phyloP scores from a whole-genome alignment of 257 asterid species.

The Penstemon barbatus region DNA sequence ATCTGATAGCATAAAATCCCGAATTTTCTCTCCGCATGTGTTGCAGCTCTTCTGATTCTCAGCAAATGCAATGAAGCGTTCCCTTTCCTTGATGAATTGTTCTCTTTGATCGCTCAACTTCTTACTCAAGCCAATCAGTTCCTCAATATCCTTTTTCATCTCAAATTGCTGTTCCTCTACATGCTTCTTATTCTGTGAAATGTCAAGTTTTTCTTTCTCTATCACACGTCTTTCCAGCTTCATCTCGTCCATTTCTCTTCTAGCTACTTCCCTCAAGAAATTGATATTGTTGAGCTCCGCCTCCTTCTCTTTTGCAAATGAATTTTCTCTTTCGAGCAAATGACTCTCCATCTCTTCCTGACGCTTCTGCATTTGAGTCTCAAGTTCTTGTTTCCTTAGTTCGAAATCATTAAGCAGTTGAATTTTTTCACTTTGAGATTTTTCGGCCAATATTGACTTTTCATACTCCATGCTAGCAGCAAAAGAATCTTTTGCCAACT shows the following conservation, averaged over 20 bases:
- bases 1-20: constrained; percentile 70
- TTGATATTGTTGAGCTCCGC: constrained; percentile 60
- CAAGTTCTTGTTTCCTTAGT: constrained; percentile 69
- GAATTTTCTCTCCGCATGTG: constrained; percentile 66
- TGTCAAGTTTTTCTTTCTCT: constrained; percentile 73
- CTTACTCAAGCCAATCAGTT: constrained; percentile 72
- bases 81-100: constrained; percentile 77
- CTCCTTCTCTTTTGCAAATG: constrained; percentile 66
- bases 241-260: constrained; percentile 89
- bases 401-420: constrained; percentile 69
- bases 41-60: constrained; percentile 74
- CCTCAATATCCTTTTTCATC: constrained; percentile 85
- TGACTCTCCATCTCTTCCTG: constrained; percentile 76
- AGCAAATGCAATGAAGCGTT: constrained; percentile 63
- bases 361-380: constrained; percentile 54
- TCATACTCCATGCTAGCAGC: constrained; percentile 82
- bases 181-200: constrained; percentile 65
- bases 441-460: constrained; percentile 59
- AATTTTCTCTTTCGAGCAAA: constrained; percentile 55
- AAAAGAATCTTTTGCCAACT: constrained; percentile 70
- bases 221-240: constrained; percentile 53
- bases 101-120: constrained; percentile 92
- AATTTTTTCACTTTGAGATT: constrained; percentile 51
- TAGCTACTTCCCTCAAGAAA: constrained; percentile 66
- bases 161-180: constrained; percentile 75